Base-by-base conservation (phyloP, 164 flowering plant genomes). In the Stephania japonica region DNA sequence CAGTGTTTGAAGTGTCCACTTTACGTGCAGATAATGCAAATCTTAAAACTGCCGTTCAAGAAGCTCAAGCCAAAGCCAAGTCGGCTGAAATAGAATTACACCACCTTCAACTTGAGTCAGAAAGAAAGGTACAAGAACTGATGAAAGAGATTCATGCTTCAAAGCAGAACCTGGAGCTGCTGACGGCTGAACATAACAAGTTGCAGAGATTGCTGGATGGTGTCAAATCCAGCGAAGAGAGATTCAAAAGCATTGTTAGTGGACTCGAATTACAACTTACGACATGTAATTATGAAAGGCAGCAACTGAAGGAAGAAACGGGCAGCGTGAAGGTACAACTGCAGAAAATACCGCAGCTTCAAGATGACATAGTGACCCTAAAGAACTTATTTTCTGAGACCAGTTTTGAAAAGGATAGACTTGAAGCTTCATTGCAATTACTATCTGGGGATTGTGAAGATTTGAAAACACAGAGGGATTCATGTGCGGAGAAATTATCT, bases 231-330 rank as follows among this genome's bases (percentile, higher is more conserved):
- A 77, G 77, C 75, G 93, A 89, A 84, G 93, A 84, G 41, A 87
- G 82, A 66, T 66, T 75, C 3, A 84, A 84, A 76, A 80, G 73
- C 50, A 67, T 70, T 6, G 68, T 81, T 3, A 83, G 73, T 78
- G 84, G 74, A 38, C 89, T 87, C 62, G 93, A 91, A 73, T 71
- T 82, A 38, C 86, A 87, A 80, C 87, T 90, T 74, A 82, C 87
- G 67, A 83, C 85, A 71, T 82, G 85, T 18, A 91, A 89, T 43
- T 83, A 84, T 78, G 90, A 86, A 80, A 75, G 81, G 27, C 85
- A 85, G 69, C 87, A 86, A 72, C 80, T 84, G 12, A 3, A 69
- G 42, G 87, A 89, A 80, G 89, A 91, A 79, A 75, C 72, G 23
- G 71, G 78, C 13, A 70, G 49, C 78, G 67, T 88, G 85, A 93